These are phyloP conservation scores for Collybiopsis confluens DNA, from an alignment of 768 basidiomycete species.

Conservation along the genomic window DNA sequence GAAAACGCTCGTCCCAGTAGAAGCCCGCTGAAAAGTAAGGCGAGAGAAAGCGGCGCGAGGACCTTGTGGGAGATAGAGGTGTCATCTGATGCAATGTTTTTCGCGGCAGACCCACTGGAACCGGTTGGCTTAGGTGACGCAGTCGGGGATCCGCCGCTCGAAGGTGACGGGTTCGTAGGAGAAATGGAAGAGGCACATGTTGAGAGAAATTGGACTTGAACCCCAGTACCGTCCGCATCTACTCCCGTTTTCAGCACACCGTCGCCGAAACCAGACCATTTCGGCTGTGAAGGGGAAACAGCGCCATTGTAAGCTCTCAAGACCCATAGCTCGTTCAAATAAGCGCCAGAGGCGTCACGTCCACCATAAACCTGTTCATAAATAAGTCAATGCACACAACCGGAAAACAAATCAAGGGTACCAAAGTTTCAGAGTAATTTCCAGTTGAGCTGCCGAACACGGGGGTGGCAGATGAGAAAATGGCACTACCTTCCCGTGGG, in stretches of 20 bases:
- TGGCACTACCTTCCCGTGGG: slow-evolving; percentile 69
- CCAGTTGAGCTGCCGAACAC: slow-evolving; percentile 53
- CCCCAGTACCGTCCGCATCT: slow-evolving; percentile 65
- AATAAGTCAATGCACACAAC: background rate
- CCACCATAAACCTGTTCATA: slow-evolving; percentile 63
- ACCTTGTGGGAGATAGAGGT: slow-evolving; percentile 43
- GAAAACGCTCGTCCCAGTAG: slow-evolving; percentile 31
- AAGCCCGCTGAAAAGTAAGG: slow-evolving; percentile 30
- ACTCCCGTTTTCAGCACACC: slow-evolving; percentile 61
- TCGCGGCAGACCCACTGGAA: slow-evolving; percentile 2
- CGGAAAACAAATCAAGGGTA: slow-evolving; percentile 13
- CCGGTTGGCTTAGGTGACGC: background rate
- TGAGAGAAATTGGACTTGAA: slow-evolving; percentile 53
- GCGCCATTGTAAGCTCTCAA: slow-evolving; percentile 67
- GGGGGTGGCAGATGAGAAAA: slow-evolving; percentile 46
- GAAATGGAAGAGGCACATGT: slow-evolving; percentile 48
- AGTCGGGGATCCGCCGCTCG: slow-evolving; percentile 12
- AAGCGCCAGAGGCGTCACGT: slow-evolving; percentile 57
- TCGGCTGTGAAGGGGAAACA: slow-evolving; percentile 47
- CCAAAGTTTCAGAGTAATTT: slow-evolving; percentile 60
- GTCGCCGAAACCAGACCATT: slow-evolving; percentile 63
- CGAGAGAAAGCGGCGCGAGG: slow-evolving; percentile 40
- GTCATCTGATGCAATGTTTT: slow-evolving; percentile 17
- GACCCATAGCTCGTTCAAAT: slow-evolving; percentile 75
- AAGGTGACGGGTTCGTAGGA: slow-evolving; percentile 19